Percentiles rank a stretch among this genome's conserved stretches.
These are phyloP conservation scores for Aspergillus sp. DNA, from an alignment of 2,329 filamentous ascomycete species.

Conservation along the genomic window DNA sequence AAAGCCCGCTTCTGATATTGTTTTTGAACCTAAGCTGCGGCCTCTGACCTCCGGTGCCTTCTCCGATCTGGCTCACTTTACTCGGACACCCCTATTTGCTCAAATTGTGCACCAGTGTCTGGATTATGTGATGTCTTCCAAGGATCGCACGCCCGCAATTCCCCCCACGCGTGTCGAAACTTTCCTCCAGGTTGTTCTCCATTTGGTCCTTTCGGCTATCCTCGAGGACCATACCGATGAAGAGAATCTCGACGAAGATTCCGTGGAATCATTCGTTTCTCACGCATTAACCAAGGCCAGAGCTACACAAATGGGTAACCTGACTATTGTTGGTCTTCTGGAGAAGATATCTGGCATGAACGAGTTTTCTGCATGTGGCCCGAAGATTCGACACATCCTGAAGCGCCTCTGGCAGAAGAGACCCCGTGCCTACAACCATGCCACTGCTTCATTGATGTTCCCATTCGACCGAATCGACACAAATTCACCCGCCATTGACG, in stretches of 20 bases:
- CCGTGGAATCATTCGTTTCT: slow-evolving; percentile 66
- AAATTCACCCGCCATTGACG: slow-evolving; percentile 71
- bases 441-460: slow-evolving; percentile 60
- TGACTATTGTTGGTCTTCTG: slow-evolving; percentile 55
- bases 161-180: slow-evolving; percentile 82
- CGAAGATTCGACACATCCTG: slow-evolving; percentile 81
- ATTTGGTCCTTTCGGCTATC: slow-evolving; percentile 81
- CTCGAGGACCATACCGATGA: slow-evolving; percentile 72
- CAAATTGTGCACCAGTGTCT: slow-evolving; percentile 89
- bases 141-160: slow-evolving; percentile 69
- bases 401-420: slow-evolving; percentile 82
- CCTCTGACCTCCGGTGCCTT: slow-evolving; percentile 77
- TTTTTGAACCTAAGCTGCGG: slow-evolving; percentile 84
- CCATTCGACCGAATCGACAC: slow-evolving; percentile 78
- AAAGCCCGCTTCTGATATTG: slow-evolving; percentile 76
- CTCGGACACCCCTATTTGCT: slow-evolving; percentile 78
- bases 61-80: slow-evolving; percentile 73
- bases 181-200: slow-evolving; percentile 86
- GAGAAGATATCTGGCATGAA: slow-evolving; percentile 61
- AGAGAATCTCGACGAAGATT: slow-evolving; percentile 49
- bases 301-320: slow-evolving; percentile 38
- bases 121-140: slow-evolving; percentile 72
- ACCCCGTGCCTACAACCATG: slow-evolving; percentile 69
- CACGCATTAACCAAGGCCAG: slow-evolving; percentile 67
- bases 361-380: slow-evolving; percentile 76